Base-by-base conservation (phyloP, 2,329 filamentous ascomycete genomes). In the Tolypocladium paradoxum region DNA sequence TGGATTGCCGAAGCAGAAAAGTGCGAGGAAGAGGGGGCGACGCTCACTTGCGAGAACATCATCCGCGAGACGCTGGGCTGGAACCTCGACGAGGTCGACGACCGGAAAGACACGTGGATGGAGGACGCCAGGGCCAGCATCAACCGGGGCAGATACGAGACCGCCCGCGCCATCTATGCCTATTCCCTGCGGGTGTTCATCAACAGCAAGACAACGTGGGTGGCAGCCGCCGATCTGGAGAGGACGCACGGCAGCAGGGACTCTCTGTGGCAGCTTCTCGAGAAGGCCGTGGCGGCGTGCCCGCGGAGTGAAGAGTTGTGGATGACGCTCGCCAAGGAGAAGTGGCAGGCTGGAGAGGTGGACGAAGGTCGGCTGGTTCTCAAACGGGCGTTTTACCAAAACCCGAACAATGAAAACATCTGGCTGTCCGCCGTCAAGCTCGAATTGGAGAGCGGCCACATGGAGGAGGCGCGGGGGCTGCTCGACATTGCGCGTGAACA, bases 391-490 rank as follows among this genome's bases (percentile, higher is more conserved):
- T 99, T 99, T 76, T 86, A 92, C 61, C 89, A 96, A 66, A 95
- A 97, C 62, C 90, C 90, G 1, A 91, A 95, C 68, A 96, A 96
- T 71, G 93, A 99, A 69, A 90, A 97, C 67, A 96, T 99, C 59
- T 99, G 93, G 87, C 84, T 96, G 48, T 88, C 91, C 18, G 93
- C 93, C 47, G 93, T 99, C 59, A 95, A 96, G 68, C 82, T 99
- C 33, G 93, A 99, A 70, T 90, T 93, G 1, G 91, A 97, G 64
- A 92, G 90, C 56, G 81, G 84, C 45, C 84, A 95, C 62, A 84
- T 82, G 40, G 87, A 90, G 37, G 84, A 93, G 65, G 93, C 93
- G 1, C 79, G 91, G 46, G 82, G 87, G 56, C 81, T 99, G 27
- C 79, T 99, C 38, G 81, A 84, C 51, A 87, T 87, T 14, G 93